phyloP scores from a whole-genome alignment of 192 early-diverging fungal species.

The Coemansia sp. region DNA sequence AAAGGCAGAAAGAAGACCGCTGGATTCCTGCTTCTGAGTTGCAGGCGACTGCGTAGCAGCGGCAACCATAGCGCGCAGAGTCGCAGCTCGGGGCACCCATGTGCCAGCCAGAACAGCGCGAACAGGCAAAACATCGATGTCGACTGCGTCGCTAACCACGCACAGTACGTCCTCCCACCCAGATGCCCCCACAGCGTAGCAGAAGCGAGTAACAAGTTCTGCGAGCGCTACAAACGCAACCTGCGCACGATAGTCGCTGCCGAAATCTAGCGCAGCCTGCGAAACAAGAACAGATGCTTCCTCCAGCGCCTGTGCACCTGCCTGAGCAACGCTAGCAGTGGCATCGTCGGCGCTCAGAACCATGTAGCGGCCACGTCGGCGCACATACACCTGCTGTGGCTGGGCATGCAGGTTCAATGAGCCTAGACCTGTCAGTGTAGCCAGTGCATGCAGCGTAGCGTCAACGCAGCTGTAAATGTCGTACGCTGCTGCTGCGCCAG shows the following conservation, averaged over 20 bases:
- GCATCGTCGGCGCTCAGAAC: slow-evolving; percentile 29
- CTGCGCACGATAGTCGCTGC: slow-evolving; percentile 86
- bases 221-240: slow-evolving; percentile 88
- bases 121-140: slow-evolving; percentile 34
- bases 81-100: slow-evolving; percentile 44
- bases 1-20: slow-evolving; percentile 45
- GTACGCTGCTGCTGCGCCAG: slow-evolving; percentile 60
- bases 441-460: slow-evolving; percentile 71
- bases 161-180: slow-evolving; percentile 73
- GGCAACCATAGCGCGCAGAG: slow-evolving; percentile 36
- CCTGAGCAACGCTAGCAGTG: slow-evolving; percentile 20
- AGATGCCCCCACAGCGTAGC: slow-evolving; percentile 60
- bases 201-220: slow-evolving; percentile 58
- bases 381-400: slow-evolving; percentile 24
- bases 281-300: slow-evolving; percentile 52
- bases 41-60: slow-evolving; percentile 6
- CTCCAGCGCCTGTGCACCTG: slow-evolving; percentile 38
- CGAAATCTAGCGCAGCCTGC: slow-evolving; percentile 79
- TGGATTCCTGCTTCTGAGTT: slow-evolving; percentile 12
- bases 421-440: slow-evolving; percentile 68
- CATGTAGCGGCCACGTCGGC: slow-evolving; percentile 29
- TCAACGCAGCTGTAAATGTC: slow-evolving; percentile 78
- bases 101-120: slow-evolving; percentile 18
- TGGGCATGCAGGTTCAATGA: background rate
- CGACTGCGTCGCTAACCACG: slow-evolving; percentile 56